Evolutionary conservation across 805 yeast genomes (phyloP).

Genomic region (Candida suzukii): DNA sequence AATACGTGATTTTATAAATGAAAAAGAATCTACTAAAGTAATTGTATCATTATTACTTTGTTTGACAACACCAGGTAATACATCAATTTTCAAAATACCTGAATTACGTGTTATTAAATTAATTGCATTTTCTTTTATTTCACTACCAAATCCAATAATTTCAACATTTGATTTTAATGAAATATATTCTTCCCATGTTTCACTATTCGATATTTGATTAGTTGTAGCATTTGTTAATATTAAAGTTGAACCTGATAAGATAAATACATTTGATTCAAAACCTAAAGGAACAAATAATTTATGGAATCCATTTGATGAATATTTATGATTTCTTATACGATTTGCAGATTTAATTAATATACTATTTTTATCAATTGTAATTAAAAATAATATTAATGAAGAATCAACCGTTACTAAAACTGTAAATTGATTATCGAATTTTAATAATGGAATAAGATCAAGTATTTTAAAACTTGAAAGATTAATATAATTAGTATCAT

Average conservation of each 20-base stretch:
- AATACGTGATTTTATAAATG: slow-evolving; percentile 59
- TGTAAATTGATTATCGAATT: slow-evolving; percentile 32
- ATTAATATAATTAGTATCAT: not conserved
- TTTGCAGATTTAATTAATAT: slow-evolving; percentile 58
- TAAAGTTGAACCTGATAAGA: slow-evolving; percentile 52
- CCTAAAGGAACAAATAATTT: slow-evolving; percentile 41
- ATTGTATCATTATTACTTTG: slow-evolving; percentile 5
- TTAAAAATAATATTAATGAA: slow-evolving; percentile 44
- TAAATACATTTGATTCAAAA: slow-evolving; percentile 50
- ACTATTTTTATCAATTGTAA: slow-evolving; percentile 43
- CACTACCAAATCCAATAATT: slow-evolving; percentile 51
- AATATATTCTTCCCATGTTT: slow-evolving; percentile 79
- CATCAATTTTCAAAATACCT: slow-evolving; percentile 59
- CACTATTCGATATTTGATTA: slow-evolving; percentile 24
- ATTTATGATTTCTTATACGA: slow-evolving; percentile 45
- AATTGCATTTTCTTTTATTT: slow-evolving; percentile 5
- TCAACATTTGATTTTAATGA: slow-evolving; percentile 44
- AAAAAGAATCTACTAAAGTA: not conserved
- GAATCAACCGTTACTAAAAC: slow-evolving; percentile 35
- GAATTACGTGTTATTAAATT: slow-evolving; percentile 41
- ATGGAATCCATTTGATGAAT: slow-evolving; percentile 31
- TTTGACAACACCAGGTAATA: slow-evolving; percentile 23
- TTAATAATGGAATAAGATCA: slow-evolving; percentile 50
- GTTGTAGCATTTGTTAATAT: slow-evolving; percentile 55
- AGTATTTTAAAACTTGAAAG: slow-evolving; percentile 42